phyloP scores from a whole-genome alignment of 495 filamentous ascomycete species.

The Tuber umbilicatum region DNA sequence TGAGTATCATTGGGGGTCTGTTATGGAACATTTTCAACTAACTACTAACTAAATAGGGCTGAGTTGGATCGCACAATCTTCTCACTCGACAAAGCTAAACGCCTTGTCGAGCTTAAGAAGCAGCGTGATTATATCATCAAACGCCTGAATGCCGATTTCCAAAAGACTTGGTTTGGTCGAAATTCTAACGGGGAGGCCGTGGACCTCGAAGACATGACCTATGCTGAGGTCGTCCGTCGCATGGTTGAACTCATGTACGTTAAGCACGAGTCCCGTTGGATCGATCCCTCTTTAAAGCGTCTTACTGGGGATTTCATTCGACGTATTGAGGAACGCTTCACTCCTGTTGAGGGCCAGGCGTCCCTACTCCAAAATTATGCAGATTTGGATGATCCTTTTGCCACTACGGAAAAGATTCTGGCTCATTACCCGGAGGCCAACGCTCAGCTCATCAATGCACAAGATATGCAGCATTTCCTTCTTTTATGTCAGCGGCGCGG shows the following conservation, averaged over 20 bases:
- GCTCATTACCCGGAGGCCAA: conserved; percentile 74
- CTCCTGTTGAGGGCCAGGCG: conserved; percentile 55
- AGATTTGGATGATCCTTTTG: conserved; percentile 76
- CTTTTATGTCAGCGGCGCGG: conserved; percentile 84
- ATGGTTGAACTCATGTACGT: conserved; percentile 97
- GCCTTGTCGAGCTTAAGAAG: conserved; percentile 84
- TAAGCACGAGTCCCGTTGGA: conserved; percentile 89
- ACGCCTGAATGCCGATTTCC: conserved; percentile 96
- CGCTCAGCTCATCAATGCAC: conserved; percentile 89
- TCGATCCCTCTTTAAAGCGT: conserved; percentile 72
- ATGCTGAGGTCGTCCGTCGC: conserved; percentile 80
- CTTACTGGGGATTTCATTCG: conserved; percentile 92
- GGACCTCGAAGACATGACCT: conserved; percentile 98
- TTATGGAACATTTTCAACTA: background rate
- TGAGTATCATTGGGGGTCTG: conserved; percentile 6
- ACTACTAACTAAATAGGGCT: conserved; percentile 43
- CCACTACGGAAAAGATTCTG: conserved; percentile 69
- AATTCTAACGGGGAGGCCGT: conserved; percentile 77
- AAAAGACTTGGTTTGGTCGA: conserved; percentile 97
- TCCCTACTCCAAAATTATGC: conserved; percentile 79
- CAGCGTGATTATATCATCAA: conserved; percentile 90
- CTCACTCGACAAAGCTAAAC: conserved; percentile 89
- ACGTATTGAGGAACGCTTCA: conserved; percentile 90
- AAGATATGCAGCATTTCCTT: conserved; percentile 94
- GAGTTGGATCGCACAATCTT: conserved; percentile 99